Evolutionary conservation across 139 green algal genomes (phyloP).

Genomic region (Dunaliella primolecta): DNA sequence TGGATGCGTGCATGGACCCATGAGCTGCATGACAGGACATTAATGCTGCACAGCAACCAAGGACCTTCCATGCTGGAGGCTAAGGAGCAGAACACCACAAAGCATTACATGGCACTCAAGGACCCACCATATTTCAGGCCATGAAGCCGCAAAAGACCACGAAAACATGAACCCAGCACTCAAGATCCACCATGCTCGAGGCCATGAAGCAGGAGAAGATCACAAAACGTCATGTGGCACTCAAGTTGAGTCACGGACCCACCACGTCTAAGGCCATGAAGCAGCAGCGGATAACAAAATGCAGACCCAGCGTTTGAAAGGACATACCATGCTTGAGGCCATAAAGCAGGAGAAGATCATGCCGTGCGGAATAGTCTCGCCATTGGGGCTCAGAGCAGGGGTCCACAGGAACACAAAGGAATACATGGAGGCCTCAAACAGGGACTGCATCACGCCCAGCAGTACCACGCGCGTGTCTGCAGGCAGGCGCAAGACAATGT

Average conservation of each 20-base stretch:
- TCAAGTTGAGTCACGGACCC: no score
- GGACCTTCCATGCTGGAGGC: no score
- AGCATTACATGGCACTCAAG: no score
- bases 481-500: background rate
- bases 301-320: no score
- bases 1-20: no score
- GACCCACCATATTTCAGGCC: background rate
- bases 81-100: no score
- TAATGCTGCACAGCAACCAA: no score
- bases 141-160: slow-evolving; percentile 24
- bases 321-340: slow-evolving; percentile 81
- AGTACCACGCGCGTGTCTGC: slow-evolving; percentile 72
- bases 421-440: slow-evolving; percentile 99
- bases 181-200: slow-evolving; percentile 85
- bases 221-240: no score
- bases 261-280: no score
- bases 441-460: slow-evolving; percentile 78
- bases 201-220: slow-evolving; percentile 98
- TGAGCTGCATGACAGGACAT: no score
- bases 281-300: no score
- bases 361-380: slow-evolving; percentile 90
- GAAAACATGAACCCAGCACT: background rate
- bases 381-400: slow-evolving; percentile 80
- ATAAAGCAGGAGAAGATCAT: slow-evolving; percentile 98
- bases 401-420: slow-evolving; percentile 99